Percentiles rank a stretch among this genome's conserved stretches.
Evolutionary conservation across 75 land plant genomes (phyloP).

Genomic region (Selaginella moellendorffii): DNA sequence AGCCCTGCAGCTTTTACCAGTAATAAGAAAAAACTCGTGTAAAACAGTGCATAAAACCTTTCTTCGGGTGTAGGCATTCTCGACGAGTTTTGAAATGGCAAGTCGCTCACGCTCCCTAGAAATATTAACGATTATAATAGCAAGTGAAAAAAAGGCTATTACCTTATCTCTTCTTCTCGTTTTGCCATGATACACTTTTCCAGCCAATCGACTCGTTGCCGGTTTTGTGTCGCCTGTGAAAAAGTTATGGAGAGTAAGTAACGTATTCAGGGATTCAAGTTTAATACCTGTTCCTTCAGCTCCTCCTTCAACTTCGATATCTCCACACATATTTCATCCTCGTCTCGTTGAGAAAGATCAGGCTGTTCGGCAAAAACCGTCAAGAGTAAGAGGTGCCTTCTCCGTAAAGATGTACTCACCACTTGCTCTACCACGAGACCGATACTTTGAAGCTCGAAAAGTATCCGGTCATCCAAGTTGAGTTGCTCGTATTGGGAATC

Average conservation of each 20-base stretch:
- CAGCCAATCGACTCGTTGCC: background rate
- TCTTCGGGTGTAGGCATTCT: constrained; percentile 37
- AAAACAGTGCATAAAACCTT: too few relatives aligned
- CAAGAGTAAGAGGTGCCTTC: background rate
- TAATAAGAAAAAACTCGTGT: background rate
- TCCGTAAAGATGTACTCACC: constrained; percentile 23
- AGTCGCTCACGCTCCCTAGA: constrained; percentile 53
- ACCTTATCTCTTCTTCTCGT: background rate
- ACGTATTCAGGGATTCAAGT: too few relatives aligned
- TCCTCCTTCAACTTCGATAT: constrained; percentile 32
- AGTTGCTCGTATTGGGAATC: constrained; percentile 43
- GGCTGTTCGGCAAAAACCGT: constrained; percentile 24
- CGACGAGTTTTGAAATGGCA: constrained; percentile 57
- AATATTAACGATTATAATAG: background rate
- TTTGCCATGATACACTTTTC: background rate
- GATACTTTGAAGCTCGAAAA: constrained; percentile 56
- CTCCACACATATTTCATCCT: constrained; percentile 45
- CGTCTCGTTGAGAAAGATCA: constrained; percentile 37
- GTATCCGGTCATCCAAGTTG: constrained; percentile 52
- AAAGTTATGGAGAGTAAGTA: too few relatives aligned
- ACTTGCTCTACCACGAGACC: constrained; percentile 54
- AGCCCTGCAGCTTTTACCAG: background rate
- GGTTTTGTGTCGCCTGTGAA: background rate
- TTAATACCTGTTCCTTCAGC: constrained; percentile 40
- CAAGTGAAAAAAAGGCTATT: background rate